A percentile compares a stretch with the other conserved stretches of the same genome.
Conservation (phyloP, 306 rosid genomes). For the Citrullus colocynthis region DNA sequence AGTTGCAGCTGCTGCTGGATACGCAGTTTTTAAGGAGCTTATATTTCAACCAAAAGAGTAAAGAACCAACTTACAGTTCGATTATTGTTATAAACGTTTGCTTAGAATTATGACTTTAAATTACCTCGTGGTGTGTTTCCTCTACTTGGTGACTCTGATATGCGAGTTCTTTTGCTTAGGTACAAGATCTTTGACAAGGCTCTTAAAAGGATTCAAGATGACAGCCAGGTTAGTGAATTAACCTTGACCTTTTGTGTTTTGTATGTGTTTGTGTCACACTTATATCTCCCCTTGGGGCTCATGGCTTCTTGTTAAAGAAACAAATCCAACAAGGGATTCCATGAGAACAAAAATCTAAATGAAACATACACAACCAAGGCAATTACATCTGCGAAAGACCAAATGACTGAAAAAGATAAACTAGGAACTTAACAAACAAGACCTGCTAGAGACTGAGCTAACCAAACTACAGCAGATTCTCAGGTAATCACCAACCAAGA, state of each 20-base stretch:
- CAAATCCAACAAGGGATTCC: neutral
- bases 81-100: neutral
- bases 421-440: neutral
- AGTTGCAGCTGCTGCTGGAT: conserved; percentile 74
- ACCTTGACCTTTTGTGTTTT: neutral
- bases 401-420: neutral
- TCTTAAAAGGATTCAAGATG: conserved; percentile 82
- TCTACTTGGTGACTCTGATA: neutral
- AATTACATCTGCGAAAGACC: neutral
- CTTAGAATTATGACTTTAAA: neutral
- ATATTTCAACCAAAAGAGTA: conserved; percentile 95
- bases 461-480: conserved; percentile 1
- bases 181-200: conserved; percentile 71
- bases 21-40: conserved; percentile 90
- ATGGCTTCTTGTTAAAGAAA: neutral
- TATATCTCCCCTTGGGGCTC: neutral
- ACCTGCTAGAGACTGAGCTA: neutral
- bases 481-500: conserved; percentile 4
- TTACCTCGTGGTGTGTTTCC: neutral
- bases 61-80: conserved; percentile 6
- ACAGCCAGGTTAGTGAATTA: conserved; percentile 48
- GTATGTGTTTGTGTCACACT: neutral
- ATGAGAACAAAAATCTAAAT: neutral
- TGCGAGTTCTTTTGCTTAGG: conserved; percentile 25
- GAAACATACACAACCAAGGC: neutral